phyloP scores from a whole-genome alignment of 768 basidiomycete genomes.

The Agrocybe pediades region DNA sequence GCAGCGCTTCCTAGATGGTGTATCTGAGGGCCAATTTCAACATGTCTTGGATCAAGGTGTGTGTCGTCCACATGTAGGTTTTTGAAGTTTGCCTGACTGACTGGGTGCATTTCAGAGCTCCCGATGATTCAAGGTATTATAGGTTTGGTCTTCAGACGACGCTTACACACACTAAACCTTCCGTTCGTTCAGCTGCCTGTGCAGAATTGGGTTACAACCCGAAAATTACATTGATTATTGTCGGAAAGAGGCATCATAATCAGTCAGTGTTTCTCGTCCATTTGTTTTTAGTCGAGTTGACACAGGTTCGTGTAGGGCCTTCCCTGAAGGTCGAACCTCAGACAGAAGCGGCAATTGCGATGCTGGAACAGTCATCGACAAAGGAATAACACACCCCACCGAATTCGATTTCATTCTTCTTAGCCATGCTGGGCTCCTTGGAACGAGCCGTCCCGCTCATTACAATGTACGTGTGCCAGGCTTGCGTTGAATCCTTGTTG shows the following conservation, averaged over 20 bases:
- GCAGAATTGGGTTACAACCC: constrained; percentile 53
- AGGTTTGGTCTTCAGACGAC: neutral
- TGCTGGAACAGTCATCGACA: constrained; percentile 80
- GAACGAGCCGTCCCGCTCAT: constrained; percentile 61
- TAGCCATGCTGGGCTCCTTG: constrained; percentile 76
- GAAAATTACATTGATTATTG: constrained; percentile 75
- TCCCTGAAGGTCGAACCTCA: constrained; percentile 27
- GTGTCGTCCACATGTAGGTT: constrained; percentile 9
- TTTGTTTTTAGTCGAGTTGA: neutral
- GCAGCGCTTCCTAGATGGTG: constrained; percentile 41
- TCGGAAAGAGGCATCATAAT: constrained; percentile 74
- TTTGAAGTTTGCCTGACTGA: neutral
- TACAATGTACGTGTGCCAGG: constrained; percentile 38
- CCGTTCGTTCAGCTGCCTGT: constrained; percentile 56
- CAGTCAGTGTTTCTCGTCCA: constrained; percentile 5
- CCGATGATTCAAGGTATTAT: constrained; percentile 42
- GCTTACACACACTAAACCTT: neutral
- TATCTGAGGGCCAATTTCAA: constrained; percentile 55
- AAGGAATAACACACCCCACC: constrained; percentile 65
- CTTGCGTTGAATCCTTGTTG: neutral
- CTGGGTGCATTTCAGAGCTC: constrained; percentile 48
- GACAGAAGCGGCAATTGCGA: constrained; percentile 74
- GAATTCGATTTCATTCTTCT: constrained; percentile 82
- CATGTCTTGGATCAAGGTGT: constrained; percentile 59
- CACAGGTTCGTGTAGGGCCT: constrained; percentile 1